phyloP scores from a whole-genome alignment of 2,329 filamentous ascomycete genomes.

The Trichophyton verrucosum region DNA sequence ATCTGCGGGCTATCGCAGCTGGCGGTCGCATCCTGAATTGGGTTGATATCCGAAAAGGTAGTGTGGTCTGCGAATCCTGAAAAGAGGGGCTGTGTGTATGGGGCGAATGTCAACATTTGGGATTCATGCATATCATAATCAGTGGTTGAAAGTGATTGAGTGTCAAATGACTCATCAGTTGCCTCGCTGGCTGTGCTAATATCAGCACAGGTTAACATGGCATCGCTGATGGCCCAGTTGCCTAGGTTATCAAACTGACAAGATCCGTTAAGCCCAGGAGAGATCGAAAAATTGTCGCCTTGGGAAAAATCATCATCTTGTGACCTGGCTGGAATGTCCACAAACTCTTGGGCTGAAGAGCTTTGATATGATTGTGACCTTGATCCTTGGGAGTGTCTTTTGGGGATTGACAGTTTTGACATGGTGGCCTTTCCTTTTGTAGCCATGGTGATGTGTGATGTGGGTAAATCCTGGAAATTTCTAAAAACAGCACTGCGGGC shows the following conservation, averaged over 20 bases:
- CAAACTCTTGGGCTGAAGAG: slow-evolving; percentile 26
- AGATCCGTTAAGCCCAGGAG: slow-evolving; percentile 25
- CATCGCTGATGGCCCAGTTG: slow-evolving; percentile 28
- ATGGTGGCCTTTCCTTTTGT: slow-evolving; percentile 27
- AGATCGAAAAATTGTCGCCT: slow-evolving; percentile 32
- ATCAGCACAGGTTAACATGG: slow-evolving; percentile 14
- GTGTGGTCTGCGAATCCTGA: slow-evolving; percentile 25
- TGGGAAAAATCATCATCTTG: slow-evolving; percentile 34
- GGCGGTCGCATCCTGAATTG: slow-evolving; percentile 26
- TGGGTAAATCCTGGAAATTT: neutral
- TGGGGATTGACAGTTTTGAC: slow-evolving; percentile 26
- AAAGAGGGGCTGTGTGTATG: slow-evolving; percentile 31
- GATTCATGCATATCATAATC: slow-evolving; percentile 31
- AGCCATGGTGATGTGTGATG: slow-evolving; percentile 22
- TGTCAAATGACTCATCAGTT: slow-evolving; percentile 26
- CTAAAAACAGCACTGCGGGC: slow-evolving; percentile 5
- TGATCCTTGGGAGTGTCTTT: slow-evolving; percentile 21
- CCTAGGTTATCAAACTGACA: slow-evolving; percentile 26
- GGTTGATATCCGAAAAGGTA: slow-evolving; percentile 29
- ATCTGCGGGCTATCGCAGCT: slow-evolving; percentile 23
- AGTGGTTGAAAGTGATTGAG: slow-evolving; percentile 23
- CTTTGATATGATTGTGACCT: slow-evolving; percentile 24
- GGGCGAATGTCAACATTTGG: slow-evolving; percentile 32
- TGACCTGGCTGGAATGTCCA: slow-evolving; percentile 28
- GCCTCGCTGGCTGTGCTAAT: slow-evolving; percentile 14